Conservation (phyloP, 2,329 filamentous ascomycete species). For the Monascus ruber region DNA sequence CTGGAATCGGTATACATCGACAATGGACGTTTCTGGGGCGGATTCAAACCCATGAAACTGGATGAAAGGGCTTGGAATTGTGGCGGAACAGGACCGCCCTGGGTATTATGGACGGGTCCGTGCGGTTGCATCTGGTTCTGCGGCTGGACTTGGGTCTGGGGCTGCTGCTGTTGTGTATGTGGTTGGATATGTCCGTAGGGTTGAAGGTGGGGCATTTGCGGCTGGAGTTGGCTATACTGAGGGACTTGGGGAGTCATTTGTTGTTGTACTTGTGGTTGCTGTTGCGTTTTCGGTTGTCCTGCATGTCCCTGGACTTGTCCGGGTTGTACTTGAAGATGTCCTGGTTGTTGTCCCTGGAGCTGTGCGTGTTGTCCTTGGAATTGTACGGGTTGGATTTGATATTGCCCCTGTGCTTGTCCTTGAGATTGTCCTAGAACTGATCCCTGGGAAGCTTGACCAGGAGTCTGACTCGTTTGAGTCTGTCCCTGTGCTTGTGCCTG, state of each 20-base stretch:
- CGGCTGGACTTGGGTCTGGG: slow-evolving; percentile 4
- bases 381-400: no score
- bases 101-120: not conserved
- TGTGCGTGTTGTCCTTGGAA: no score
- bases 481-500: not conserved
- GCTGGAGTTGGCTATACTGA: slow-evolving; percentile 2
- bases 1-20: not conserved
- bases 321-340: no score
- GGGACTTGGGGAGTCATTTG: not conserved
- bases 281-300: no score
- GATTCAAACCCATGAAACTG: not conserved
- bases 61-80: not conserved
- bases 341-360: no score
- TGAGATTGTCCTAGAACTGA: no score
- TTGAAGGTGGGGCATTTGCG: slow-evolving; percentile 11
- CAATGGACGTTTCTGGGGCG: not conserved
- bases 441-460: no score
- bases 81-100: not conserved
- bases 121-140: slow-evolving; percentile 1
- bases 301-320: no score
- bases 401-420: no score
- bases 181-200: slow-evolving; percentile 12
- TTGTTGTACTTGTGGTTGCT: no score
- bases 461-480: no score
- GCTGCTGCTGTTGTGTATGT: not conserved